Evolutionary conservation across 345 rosid species (phyloP).

Genomic region (Ceriops zippeliana): DNA sequence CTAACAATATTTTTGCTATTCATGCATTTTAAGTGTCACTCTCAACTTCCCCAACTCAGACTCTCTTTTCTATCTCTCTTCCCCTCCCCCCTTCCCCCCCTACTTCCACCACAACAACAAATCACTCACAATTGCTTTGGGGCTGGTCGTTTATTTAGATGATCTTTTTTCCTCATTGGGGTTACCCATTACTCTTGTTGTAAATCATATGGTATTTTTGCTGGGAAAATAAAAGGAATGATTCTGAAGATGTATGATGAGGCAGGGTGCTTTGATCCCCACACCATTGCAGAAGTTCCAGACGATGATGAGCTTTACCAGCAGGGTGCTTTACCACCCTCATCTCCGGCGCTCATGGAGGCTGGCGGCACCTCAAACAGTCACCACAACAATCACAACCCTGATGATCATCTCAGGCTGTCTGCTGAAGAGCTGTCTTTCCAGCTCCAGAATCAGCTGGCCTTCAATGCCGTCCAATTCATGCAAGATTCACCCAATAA

Average conservation of each 20-base stretch:
- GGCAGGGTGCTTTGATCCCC: constrained; percentile 44
- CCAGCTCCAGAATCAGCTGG: constrained; percentile 36
- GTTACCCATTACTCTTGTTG: too few relatives aligned
- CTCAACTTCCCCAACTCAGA: too few relatives aligned
- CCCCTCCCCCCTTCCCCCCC: too few relatives aligned
- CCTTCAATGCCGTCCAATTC: constrained; percentile 17
- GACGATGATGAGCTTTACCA: constrained; percentile 18
- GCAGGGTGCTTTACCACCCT: constrained; percentile 12
- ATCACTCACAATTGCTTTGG: too few relatives aligned
- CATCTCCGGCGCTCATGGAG: constrained; percentile 3
- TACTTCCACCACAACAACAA: too few relatives aligned
- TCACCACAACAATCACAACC: constrained; percentile 18
- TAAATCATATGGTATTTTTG: too few relatives aligned
- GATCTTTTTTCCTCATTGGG: too few relatives aligned
- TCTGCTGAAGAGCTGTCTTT: constrained; percentile 15
- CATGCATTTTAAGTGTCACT: too few relatives aligned
- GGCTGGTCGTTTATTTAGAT: too few relatives aligned
- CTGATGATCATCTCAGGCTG: constrained; percentile 39
- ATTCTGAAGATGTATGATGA: constrained; percentile 39
- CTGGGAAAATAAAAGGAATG: not conserved
- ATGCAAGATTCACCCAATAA: constrained; percentile 7
- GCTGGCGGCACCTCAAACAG: constrained; percentile 20
- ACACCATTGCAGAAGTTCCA: constrained; percentile 29
- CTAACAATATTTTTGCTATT: too few relatives aligned
- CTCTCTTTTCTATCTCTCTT: too few relatives aligned